These are phyloP conservation scores for Citeromyces hawaiiensis DNA, from an alignment of 1,139 yeast genomes.

Conservation along the genomic window DNA sequence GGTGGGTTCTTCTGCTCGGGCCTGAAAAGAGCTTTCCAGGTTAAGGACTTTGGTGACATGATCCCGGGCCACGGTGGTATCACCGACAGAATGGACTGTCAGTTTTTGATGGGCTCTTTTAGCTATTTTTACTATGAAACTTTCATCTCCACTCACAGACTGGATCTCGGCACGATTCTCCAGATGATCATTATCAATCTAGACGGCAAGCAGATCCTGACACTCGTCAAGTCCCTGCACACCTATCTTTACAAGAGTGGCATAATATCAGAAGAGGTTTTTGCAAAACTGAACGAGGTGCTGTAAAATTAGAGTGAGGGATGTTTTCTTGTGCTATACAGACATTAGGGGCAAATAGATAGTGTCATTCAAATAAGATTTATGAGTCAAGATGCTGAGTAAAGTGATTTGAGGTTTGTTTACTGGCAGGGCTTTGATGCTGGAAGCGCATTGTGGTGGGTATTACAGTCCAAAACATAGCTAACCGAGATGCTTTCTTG, in stretches of 20 bases:
- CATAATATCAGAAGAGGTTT: constrained; percentile 23
- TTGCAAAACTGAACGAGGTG: constrained; percentile 13
- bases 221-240: constrained; percentile 47
- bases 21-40: constrained; percentile 90
- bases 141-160: constrained; percentile 63
- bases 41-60: constrained; percentile 85
- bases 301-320: constrained; percentile 4
- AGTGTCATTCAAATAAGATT: too few species aligned
- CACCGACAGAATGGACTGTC: constrained; percentile 96
- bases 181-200: constrained; percentile 69
- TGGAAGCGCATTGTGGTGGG: too few species aligned
- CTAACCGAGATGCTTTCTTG: too few species aligned
- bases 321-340: too few species aligned
- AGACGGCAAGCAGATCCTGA: constrained; percentile 50
- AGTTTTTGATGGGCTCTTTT: constrained; percentile 94
- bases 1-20: constrained; percentile 99
- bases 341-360: background rate
- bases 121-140: constrained; percentile 87
- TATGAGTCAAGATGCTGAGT: too few species aligned
- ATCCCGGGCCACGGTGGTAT: constrained; percentile 98
- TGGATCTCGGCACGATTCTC: constrained; percentile 59
- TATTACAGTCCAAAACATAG: too few species aligned
- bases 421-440: too few species aligned
- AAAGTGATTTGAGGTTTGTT: too few species aligned
- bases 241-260: constrained; percentile 50